Evolutionary conservation across 2,329 filamentous ascomycete species (phyloP), one percentile per base, ranked within the genome.

Genomic region (Fusarium mundagurra): DNA sequence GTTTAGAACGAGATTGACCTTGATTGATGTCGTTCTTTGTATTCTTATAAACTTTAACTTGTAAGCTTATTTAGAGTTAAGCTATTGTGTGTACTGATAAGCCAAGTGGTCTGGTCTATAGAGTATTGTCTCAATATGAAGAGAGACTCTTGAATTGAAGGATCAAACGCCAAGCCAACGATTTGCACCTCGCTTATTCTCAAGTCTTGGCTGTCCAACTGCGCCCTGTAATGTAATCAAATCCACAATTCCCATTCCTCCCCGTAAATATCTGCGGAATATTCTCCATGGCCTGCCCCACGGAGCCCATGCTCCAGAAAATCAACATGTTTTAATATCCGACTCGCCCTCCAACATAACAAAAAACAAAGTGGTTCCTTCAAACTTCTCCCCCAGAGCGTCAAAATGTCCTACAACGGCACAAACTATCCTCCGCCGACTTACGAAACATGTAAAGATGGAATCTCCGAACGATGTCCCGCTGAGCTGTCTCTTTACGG

Each of bases 401-500:
- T 45, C 66, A 47, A 34, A 43, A 70, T 70, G 67, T 58, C 64
- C 8, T 27, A 12, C 16, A 69, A 68, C 33, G 45, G 36, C 8
- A 50, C 66, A 14, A 43, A 51, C 38, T 74, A 71, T n/a, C 51
- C 60, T 2, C 70, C 66, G 6, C 73, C 73, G 4, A 69, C 27
- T 16, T 75, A 71, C 58, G 55, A 63, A 2, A 74, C 48, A 10
- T 75, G 73, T 31, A 14, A 59, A 13, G 54, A 47, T 48, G 73
- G 67, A 8, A 64, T 75, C 16, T 60, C 73, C 0, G 67, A 68
- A 6, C 63, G 47, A 69, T 73, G 64, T 11, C 78, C 78, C 1
- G 78, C 79, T n/a, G 69, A 74, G 27, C 48, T 70, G 8, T 76
- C 78, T 3, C 39, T 79, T 1, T 79, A 79, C 5, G 78, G 78